Base-by-base conservation (phyloP, 192 early-diverging fungal genomes). In the Umbelopsis vinacea region DNA sequence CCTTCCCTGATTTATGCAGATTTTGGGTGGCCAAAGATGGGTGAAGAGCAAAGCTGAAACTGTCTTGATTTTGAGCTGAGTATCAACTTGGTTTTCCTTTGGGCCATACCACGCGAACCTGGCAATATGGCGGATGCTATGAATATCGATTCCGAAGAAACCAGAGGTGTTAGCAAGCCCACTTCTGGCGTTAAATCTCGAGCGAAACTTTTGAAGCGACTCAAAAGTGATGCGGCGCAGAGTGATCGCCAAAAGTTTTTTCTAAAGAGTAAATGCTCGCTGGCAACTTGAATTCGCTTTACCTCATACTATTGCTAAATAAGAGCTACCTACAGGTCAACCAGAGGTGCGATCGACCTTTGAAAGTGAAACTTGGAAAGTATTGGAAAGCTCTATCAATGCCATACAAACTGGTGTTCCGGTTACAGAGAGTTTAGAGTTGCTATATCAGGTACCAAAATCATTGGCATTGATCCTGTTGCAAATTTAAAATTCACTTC, bases 131-230 rank as follows among this genome's bases (percentile, higher is more conserved):
- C 57, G 11, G 57, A 63, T 63, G 57, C 57, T 0, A 63, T 63
- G 57, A 63, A 63, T 35, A 63, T 63, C 6, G 57, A 63, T 63
- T 63, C 29, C 57, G 57, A 63, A 33, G 29, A 63, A 29, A 29
- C 35, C 17, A 19, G 6, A 14, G 33, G 57, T 17, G 33, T 19
- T 7, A 63, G 33, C 19, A 63, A 63, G 57, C 6, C 57, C 2
- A 35, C 26, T 19, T 11, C 57, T 33, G 57, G 57, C 33, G 19
- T 63, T 6, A 63, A 63, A 63, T 63, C 57, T 37, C 57, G 57
- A 63, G 57, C 57, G 35, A 63, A 63, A 26, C 57, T 63, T 19
- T 26, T 63, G 8, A 63, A 63, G 29, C 26, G 57, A 37, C 12
- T 63, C 4, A 63, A 63, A 19, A 37, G 29, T 37, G 57, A 63